Evolutionary conservation across 78 protist genomes (phyloP).

Genomic region (Dictyostelium purpureum): DNA sequence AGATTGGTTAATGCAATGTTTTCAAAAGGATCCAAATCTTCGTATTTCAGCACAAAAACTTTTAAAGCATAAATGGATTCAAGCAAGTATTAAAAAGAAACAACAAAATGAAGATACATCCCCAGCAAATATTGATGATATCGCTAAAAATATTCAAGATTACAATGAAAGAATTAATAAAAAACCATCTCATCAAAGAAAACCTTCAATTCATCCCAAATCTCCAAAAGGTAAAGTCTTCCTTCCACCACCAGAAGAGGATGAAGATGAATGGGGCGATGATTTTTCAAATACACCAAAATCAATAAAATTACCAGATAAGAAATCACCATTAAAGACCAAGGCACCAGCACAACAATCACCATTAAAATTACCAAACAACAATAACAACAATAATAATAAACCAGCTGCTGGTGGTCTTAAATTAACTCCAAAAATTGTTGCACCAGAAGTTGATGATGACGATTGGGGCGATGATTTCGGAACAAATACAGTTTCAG

Average conservation of each 20-base stretch:
- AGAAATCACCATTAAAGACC: background rate
- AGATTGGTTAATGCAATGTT: slow-evolving; percentile 92
- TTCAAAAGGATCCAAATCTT: slow-evolving; percentile 91
- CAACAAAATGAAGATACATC: background rate
- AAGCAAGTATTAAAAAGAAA: slow-evolving; percentile 16
- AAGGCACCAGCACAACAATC: background rate
- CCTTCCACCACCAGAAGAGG: slow-evolving; percentile 67
- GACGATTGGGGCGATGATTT: slow-evolving; percentile 83
- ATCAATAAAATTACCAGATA: slow-evolving; percentile 62
- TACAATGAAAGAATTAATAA: slow-evolving; percentile 69
- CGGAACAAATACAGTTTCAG: slow-evolving; percentile 68
- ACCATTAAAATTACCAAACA: background rate
- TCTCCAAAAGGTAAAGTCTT: slow-evolving; percentile 11
- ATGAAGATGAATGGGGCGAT: slow-evolving; percentile 77
- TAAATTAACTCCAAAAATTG: slow-evolving; percentile 16
- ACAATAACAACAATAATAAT: background rate
- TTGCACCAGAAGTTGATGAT: slow-evolving; percentile 32
- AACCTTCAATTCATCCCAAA: slow-evolving; percentile 76
- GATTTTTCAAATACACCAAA: slow-evolving; percentile 67
- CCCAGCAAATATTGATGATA: slow-evolving; percentile 74
- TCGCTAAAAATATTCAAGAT: slow-evolving; percentile 71
- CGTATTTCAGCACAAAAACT: slow-evolving; percentile 91
- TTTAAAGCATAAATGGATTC: slow-evolving; percentile 90
- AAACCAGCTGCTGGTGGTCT: background rate
- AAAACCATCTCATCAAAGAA: slow-evolving; percentile 37